Conservation (phyloP, 306 rosid species). For the Acmispon strigosus region DNA sequence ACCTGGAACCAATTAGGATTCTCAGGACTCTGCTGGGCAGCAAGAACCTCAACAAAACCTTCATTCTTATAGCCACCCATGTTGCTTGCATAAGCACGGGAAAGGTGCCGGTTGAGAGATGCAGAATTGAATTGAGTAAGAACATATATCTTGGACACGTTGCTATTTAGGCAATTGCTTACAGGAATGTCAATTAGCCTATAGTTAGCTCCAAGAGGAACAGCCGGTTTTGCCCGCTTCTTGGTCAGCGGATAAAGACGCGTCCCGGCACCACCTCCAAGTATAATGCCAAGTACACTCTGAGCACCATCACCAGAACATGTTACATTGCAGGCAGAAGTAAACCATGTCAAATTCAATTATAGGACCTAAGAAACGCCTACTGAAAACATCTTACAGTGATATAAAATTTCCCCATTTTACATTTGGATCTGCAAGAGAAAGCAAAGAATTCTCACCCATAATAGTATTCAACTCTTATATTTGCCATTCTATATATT, state of each 20-base stretch:
- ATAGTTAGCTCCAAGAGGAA: slow-evolving; percentile 95
- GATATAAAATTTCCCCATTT: background rate
- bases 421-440: background rate
- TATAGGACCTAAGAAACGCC: background rate
- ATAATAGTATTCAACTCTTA: no score
- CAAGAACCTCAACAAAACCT: slow-evolving; percentile 97
- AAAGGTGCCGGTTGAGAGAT: slow-evolving; percentile 91
- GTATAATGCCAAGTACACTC: slow-evolving; percentile 94
- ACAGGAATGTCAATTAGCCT: slow-evolving; percentile 96
- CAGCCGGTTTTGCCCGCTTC: slow-evolving; percentile 98
- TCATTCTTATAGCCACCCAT: slow-evolving; percentile 95
- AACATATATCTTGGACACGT: slow-evolving; percentile 86
- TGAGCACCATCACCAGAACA: slow-evolving; percentile 19
- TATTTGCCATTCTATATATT: no score
- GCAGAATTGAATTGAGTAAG: slow-evolving; percentile 98
- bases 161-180: slow-evolving; percentile 94
- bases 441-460: background rate
- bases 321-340: background rate
- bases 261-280: slow-evolving; percentile 99
- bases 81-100: slow-evolving; percentile 94
- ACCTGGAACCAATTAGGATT: slow-evolving; percentile 99
- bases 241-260: slow-evolving; percentile 89
- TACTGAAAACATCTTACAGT: background rate
- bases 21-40: slow-evolving; percentile 99
- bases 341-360: slow-evolving; percentile 1